A percentile compares a stretch with the other conserved stretches of the same genome.
Conservation (phyloP, 2,329 filamentous ascomycete genomes). For the Neofusicoccum kwambonambiense region DNA sequence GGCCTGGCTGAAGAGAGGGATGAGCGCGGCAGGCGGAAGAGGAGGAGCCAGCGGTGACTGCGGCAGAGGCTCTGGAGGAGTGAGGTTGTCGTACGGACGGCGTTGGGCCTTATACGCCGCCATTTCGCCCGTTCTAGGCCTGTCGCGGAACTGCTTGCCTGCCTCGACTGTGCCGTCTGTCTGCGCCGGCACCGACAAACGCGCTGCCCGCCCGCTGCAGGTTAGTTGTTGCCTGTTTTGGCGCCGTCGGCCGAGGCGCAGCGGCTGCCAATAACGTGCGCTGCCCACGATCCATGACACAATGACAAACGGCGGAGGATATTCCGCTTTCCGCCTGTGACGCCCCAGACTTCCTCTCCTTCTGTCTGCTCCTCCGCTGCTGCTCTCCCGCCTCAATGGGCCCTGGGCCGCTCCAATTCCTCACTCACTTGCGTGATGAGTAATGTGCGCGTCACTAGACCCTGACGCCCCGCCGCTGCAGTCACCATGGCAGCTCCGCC, state of each 20-base stretch:
- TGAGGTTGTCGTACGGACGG: not conserved
- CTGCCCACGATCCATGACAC: not conserved
- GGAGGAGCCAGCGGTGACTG: not conserved
- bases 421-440: not conserved
- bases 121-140: conserved; percentile 3
- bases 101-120: not conserved
- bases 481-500: conserved; percentile 1
- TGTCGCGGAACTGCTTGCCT: not conserved
- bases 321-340: not conserved
- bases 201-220: not conserved
- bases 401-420: not conserved
- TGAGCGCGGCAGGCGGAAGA: not conserved
- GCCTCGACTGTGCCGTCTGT: not conserved
- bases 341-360: not conserved
- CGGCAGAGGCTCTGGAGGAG: not conserved
- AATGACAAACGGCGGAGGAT: not conserved
- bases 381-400: not conserved
- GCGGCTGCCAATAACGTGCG: not conserved
- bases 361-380: not conserved
- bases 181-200: not conserved
- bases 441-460: not conserved
- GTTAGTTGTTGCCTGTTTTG: conserved; percentile 6
- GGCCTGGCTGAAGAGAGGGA: not conserved
- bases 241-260: not conserved
- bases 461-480: not conserved